phyloP scores from a whole-genome alignment of 2,329 filamentous ascomycete species.

The Ophiostoma populinum region DNA sequence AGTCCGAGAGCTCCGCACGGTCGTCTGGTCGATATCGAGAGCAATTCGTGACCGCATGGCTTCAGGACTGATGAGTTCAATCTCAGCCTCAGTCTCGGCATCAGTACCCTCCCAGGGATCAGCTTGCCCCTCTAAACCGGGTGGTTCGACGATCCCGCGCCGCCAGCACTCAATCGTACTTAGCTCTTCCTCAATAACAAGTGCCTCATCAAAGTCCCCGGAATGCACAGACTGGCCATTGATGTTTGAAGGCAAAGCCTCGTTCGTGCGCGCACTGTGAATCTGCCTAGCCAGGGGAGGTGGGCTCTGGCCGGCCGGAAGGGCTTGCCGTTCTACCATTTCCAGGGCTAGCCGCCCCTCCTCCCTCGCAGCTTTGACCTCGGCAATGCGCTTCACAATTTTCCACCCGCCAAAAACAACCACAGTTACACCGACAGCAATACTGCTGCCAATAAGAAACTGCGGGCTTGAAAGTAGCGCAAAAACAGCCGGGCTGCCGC shows the following conservation, averaged over 20 bases:
- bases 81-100: conserved; percentile 22
- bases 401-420: conserved; percentile 95
- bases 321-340: conserved; percentile 11
- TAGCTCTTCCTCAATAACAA: conserved; percentile 39
- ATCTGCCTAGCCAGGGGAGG: conserved; percentile 5
- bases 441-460: conserved; percentile 81
- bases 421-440: conserved; percentile 82
- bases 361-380: conserved; percentile 18
- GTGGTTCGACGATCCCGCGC: conserved; percentile 31
- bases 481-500: conserved; percentile 70
- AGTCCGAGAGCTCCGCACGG: conserved; percentile 17
- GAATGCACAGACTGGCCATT: background rate
- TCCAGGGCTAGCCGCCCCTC: conserved; percentile 16
- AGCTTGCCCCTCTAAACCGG: too few relatives aligned
- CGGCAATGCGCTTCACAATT: conserved; percentile 73
- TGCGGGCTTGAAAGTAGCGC: conserved; percentile 77
- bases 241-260: background rate
- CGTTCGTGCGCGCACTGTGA: background rate
- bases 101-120: conserved; percentile 15
- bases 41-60: conserved; percentile 29
- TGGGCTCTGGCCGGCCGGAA: conserved; percentile 2
- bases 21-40: conserved; percentile 16
- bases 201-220: conserved; percentile 31
- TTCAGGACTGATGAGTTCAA: conserved; percentile 40
- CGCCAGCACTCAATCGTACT: conserved; percentile 42